These are phyloP conservation scores for Pseudogymnoascus destructans DNA, from an alignment of 2,329 filamentous ascomycete species.

Conservation along the genomic window DNA sequence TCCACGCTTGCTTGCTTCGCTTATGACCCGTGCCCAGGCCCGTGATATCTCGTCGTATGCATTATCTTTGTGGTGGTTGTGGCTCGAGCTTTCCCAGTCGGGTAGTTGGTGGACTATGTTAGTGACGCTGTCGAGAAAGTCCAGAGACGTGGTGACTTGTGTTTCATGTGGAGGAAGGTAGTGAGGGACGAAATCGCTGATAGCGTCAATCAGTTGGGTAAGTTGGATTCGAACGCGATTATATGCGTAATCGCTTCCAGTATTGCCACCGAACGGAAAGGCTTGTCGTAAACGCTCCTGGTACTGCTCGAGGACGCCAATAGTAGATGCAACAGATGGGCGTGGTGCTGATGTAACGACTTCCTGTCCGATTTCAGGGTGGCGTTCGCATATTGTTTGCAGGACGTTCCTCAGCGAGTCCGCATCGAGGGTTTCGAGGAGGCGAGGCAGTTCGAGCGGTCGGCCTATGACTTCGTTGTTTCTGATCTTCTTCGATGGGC, in stretches of 20 bases:
- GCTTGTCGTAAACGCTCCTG: conserved; percentile 63
- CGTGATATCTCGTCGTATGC: conserved; percentile 93
- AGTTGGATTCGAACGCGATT: conserved; percentile 79
- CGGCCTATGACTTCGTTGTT: conserved; percentile 54
- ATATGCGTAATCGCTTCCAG: conserved; percentile 85
- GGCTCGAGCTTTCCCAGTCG: conserved; percentile 76
- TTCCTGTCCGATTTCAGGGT: conserved; percentile 74
- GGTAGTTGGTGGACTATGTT: conserved; percentile 81
- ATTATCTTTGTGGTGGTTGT: conserved; percentile 86
- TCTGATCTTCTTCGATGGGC: conserved; percentile 50
- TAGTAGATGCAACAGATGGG: conserved; percentile 69
- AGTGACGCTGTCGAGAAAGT: conserved; percentile 81
- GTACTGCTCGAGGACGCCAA: conserved; percentile 72
- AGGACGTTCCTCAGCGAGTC: conserved; percentile 73
- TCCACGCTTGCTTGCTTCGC: conserved; percentile 79
- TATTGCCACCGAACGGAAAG: conserved; percentile 73
- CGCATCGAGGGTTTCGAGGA: conserved; percentile 88
- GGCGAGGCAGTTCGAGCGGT: conserved; percentile 53
- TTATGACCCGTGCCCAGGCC: conserved; percentile 84
- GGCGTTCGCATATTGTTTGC: conserved; percentile 81
- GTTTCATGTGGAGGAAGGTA: conserved; percentile 85
- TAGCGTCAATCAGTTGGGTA: conserved; percentile 68
- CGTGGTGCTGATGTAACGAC: conserved; percentile 72
- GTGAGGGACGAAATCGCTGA: conserved; percentile 89
- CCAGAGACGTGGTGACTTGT: conserved; percentile 69